Evolutionary conservation across 805 yeast genomes (phyloP).

Genomic region (Tetrapisispora arboricola): DNA sequence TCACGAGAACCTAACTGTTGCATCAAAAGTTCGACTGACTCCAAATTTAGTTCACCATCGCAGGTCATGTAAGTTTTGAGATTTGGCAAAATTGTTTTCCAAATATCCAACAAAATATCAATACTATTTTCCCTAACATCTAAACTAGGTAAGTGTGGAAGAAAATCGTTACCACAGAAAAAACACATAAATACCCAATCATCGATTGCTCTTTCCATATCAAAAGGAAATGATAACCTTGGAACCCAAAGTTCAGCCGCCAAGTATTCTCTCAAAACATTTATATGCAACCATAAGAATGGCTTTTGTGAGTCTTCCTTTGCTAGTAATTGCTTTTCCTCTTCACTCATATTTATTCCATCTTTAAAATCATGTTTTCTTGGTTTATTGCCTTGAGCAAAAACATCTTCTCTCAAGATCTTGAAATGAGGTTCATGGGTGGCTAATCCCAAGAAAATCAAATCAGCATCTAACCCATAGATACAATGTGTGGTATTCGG

Average conservation of each 20-base stretch:
- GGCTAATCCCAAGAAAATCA: slow-evolving; percentile 89
- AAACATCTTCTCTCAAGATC: slow-evolving; percentile 91
- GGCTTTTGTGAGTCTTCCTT: slow-evolving; percentile 50
- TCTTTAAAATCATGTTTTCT: slow-evolving; percentile 16
- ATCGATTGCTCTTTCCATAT: slow-evolving; percentile 90
- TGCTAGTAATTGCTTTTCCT: slow-evolving; percentile 34
- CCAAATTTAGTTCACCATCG: slow-evolving; percentile 74
- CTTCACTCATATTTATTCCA: slow-evolving; percentile 46
- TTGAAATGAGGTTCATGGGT: slow-evolving; percentile 97
- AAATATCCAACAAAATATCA: slow-evolving; percentile 65
- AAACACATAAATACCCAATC: slow-evolving; percentile 99
- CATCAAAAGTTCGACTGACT: slow-evolving; percentile 65
- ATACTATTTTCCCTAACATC: slow-evolving; percentile 94
- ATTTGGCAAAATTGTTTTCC: slow-evolving; percentile 65
- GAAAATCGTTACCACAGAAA: slow-evolving; percentile 95
- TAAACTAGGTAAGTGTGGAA: slow-evolving; percentile 90
- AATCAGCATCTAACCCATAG: slow-evolving; percentile 95
- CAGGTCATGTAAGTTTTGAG: slow-evolving; percentile 75
- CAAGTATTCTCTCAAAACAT: slow-evolving; percentile 77
- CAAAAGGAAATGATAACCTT: slow-evolving; percentile 61
- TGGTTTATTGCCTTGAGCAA: slow-evolving; percentile 54
- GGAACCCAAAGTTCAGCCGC: slow-evolving; percentile 71
- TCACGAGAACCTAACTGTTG: slow-evolving; percentile 60
- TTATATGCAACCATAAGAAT: slow-evolving; percentile 87
- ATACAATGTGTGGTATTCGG: slow-evolving; percentile 95